A percentile compares a stretch with the other conserved stretches of the same genome.
Conservation (phyloP, 768 basidiomycete species). For the Boletus eberwhitei region DNA sequence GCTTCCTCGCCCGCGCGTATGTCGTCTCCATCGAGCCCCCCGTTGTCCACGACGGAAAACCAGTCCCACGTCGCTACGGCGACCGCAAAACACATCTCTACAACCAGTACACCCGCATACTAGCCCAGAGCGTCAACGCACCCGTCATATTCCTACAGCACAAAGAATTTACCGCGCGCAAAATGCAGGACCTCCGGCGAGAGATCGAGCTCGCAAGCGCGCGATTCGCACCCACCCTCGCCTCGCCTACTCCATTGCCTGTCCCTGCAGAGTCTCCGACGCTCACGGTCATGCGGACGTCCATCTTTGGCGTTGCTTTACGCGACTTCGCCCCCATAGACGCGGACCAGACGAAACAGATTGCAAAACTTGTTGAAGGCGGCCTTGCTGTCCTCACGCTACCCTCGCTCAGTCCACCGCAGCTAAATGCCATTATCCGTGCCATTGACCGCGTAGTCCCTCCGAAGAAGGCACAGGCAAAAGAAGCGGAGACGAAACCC, state of each 20-base stretch:
- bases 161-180: slow-evolving; percentile 65
- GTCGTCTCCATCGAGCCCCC: slow-evolving; percentile 56
- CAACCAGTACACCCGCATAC: slow-evolving; percentile 72
- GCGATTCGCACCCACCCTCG: slow-evolving; percentile 32
- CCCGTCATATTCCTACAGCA: slow-evolving; percentile 81
- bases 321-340: slow-evolving; percentile 57
- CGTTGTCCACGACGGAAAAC: slow-evolving; percentile 50
- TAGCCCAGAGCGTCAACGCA: slow-evolving; percentile 50
- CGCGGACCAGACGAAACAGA: slow-evolving; percentile 42
- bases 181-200: slow-evolving; percentile 63
- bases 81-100: slow-evolving; percentile 81
- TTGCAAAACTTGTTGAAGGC: slow-evolving; percentile 57
- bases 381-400: slow-evolving; percentile 63
- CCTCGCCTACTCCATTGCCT: slow-evolving; percentile 34
- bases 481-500: slow-evolving; percentile 48
- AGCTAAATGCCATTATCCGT: slow-evolving; percentile 62
- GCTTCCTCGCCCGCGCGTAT: slow-evolving; percentile 40
- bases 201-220: slow-evolving; percentile 60
- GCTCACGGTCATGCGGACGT: slow-evolving; percentile 71
- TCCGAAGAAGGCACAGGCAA: slow-evolving; percentile 49
- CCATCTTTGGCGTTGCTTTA: slow-evolving; percentile 75
- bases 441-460: slow-evolving; percentile 67
- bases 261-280: slow-evolving; percentile 39
- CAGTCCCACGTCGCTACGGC: slow-evolving; percentile 63
- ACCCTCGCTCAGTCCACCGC: slow-evolving; percentile 68